Conservation (phyloP, 2,329 filamentous ascomycete genomes). For the Tolypocladium guangdongense region DNA sequence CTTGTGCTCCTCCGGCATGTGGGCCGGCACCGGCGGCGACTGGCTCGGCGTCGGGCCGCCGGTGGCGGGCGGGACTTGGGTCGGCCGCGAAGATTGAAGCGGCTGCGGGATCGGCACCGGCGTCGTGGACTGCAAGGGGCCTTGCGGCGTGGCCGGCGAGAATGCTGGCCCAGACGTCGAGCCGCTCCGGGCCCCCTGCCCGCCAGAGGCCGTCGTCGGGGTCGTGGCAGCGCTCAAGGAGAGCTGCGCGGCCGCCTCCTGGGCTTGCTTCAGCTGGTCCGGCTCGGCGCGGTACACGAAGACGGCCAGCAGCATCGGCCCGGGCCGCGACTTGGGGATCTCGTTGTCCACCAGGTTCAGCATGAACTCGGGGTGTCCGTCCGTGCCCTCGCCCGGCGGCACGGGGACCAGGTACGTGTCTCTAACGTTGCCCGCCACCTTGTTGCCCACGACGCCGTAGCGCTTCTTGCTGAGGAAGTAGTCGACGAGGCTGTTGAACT, state of each 20-base stretch:
- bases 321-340: conserved; percentile 58
- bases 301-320: conserved; percentile 71
- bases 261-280: conserved; percentile 19
- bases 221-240: conserved; percentile 1
- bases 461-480: conserved; percentile 77
- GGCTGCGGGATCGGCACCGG: conserved; percentile 25
- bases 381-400: conserved; percentile 47
- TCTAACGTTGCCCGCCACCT: conserved; percentile 62
- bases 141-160: conserved; percentile 40
- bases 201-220: conserved; percentile 3
- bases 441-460: conserved; percentile 80
- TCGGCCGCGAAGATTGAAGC: conserved; percentile 9
- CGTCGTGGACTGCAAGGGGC: conserved; percentile 20
- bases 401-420: conserved; percentile 90
- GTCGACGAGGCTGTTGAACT: conserved; percentile 69
- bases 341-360: conserved; percentile 78
- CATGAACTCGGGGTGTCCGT: conserved; percentile 72
- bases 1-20: conserved; percentile 22
- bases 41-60: conserved; percentile 3
- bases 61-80: conserved; percentile 6
- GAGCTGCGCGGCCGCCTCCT: conserved; percentile 8
- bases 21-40: conserved; percentile 4
- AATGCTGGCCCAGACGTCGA: conserved; percentile 41
- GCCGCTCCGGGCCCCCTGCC: conserved; percentile 30
- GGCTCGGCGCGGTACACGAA: conserved; percentile 67